Conservation (phyloP, 2,329 filamentous ascomycete species). For the Penicillium sp. region DNA sequence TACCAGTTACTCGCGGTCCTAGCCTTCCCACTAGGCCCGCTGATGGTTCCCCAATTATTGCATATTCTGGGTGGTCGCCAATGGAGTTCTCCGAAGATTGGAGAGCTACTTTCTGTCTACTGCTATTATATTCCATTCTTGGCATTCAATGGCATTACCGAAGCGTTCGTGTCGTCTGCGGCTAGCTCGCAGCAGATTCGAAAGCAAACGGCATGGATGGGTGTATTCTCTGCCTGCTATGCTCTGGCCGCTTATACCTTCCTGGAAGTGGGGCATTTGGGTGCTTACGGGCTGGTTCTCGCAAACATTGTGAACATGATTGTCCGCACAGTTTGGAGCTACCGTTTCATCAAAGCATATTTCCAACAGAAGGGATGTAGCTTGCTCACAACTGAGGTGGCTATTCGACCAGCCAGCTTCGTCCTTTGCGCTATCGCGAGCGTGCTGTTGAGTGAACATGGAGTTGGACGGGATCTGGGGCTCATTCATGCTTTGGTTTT, state of each 20-base stretch:
- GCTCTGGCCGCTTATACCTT: slow-evolving; percentile 73
- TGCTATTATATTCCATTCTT: slow-evolving; percentile 93
- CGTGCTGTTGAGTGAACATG: slow-evolving; percentile 39
- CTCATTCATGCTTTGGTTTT: slow-evolving; percentile 51
- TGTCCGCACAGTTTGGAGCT: slow-evolving; percentile 80
- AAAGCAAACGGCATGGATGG: slow-evolving; percentile 81
- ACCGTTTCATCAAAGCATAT: slow-evolving; percentile 68
- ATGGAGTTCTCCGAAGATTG: slow-evolving; percentile 75
- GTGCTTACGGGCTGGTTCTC: slow-evolving; percentile 77
- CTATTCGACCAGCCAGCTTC: slow-evolving; percentile 49
- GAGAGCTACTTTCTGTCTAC: slow-evolving; percentile 73
- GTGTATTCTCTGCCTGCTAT: slow-evolving; percentile 74
- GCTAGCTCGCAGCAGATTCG: slow-evolving; percentile 75
- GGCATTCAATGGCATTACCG: slow-evolving; percentile 85
- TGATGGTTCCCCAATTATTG: slow-evolving; percentile 72
- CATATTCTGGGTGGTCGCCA: slow-evolving; percentile 71
- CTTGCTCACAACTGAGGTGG: slow-evolving; percentile 46
- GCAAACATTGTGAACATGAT: slow-evolving; percentile 91
- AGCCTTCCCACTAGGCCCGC: slow-evolving; percentile 70
- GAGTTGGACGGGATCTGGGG: slow-evolving; percentile 22
- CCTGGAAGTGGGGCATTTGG: slow-evolving; percentile 67
- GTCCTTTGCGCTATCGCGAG: slow-evolving; percentile 50
- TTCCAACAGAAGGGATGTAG: slow-evolving; percentile 52
- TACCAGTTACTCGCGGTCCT: slow-evolving; percentile 75
- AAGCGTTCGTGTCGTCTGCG: slow-evolving; percentile 89